These are phyloP conservation scores for Malus asiatica DNA, from an alignment of 306 rosid species.

Conservation along the genomic window DNA sequence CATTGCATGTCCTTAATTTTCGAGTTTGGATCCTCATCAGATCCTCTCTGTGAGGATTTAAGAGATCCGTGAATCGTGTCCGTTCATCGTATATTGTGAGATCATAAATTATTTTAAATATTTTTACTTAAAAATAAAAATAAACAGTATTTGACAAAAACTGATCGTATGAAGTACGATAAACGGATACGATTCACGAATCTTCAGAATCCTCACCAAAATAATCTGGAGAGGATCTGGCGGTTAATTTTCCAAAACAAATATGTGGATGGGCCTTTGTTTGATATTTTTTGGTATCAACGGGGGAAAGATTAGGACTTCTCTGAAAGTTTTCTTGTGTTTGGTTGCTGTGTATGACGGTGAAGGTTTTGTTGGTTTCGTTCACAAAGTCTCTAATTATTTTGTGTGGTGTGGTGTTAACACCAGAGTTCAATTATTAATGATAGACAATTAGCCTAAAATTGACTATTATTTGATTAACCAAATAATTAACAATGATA, in stretches of 20 bases:
- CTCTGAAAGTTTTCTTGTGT: not conserved
- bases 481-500: too few relatives aligned
- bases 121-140: too few relatives aligned
- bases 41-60: too few relatives aligned
- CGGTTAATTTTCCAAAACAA: not conserved
- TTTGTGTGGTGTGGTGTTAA: not conserved
- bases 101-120: too few relatives aligned
- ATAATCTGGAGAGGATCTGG: too few relatives aligned
- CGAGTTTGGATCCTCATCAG: fast-evolving
- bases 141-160: too few relatives aligned
- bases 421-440: too few relatives aligned
- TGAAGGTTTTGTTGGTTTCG: slow-evolving; percentile 1
- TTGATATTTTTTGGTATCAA: not conserved
- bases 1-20: not conserved
- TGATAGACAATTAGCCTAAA: too few relatives aligned
- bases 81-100: fast-evolving
- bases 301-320: not conserved
- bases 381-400: not conserved
- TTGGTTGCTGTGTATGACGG: not conserved
- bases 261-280: not conserved
- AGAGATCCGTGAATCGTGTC: fast-evolving
- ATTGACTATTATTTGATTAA: too few relatives aligned
- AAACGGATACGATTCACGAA: too few relatives aligned
- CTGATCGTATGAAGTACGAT: too few relatives aligned
- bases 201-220: too few relatives aligned